Evolutionary conservation across 257 asterid genomes (phyloP).

Genomic region (Rubia yunnanensis): DNA sequence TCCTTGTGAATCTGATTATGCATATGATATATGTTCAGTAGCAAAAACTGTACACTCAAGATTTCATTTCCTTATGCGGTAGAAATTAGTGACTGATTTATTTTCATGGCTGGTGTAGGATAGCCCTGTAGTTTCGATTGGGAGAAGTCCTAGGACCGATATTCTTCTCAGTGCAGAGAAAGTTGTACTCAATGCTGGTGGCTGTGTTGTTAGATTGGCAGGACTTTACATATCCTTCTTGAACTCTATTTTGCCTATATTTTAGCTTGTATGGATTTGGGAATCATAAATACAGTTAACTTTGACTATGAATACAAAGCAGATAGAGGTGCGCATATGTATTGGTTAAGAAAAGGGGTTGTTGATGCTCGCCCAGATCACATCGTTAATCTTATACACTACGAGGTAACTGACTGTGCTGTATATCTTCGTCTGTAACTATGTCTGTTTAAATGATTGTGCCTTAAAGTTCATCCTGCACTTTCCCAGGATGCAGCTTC

Average conservation of each 20-base stretch:
- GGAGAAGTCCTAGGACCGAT: conserved; percentile 86
- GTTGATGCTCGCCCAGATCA: conserved; percentile 78
- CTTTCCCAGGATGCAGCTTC: conserved; percentile 76
- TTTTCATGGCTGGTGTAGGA: conserved; percentile 36
- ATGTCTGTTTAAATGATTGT: neutral
- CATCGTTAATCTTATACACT: conserved; percentile 82
- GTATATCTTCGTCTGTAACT: too few relatives aligned
- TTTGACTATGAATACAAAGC: conserved; percentile 66
- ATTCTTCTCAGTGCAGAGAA: conserved; percentile 76
- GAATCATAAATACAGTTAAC: conserved; percentile 17
- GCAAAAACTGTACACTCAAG: too few relatives aligned
- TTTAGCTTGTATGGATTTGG: neutral
- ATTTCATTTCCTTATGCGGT: neutral
- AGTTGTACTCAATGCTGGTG: conserved; percentile 70
- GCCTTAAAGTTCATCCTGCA: neutral
- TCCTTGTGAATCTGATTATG: neutral
- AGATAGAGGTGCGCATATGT: conserved; percentile 82
- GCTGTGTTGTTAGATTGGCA: conserved; percentile 87
- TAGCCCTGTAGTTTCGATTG: conserved; percentile 76
- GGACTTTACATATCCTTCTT: conserved; percentile 95
- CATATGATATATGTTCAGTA: neutral
- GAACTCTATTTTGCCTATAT: neutral
- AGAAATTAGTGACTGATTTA: conserved; percentile 8
- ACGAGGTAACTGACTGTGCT: conserved; percentile 52
- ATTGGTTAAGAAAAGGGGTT: conserved; percentile 81